Evolutionary conservation across 257 asterid genomes (phyloP).

Genomic region (Nicotiana sylvestris): DNA sequence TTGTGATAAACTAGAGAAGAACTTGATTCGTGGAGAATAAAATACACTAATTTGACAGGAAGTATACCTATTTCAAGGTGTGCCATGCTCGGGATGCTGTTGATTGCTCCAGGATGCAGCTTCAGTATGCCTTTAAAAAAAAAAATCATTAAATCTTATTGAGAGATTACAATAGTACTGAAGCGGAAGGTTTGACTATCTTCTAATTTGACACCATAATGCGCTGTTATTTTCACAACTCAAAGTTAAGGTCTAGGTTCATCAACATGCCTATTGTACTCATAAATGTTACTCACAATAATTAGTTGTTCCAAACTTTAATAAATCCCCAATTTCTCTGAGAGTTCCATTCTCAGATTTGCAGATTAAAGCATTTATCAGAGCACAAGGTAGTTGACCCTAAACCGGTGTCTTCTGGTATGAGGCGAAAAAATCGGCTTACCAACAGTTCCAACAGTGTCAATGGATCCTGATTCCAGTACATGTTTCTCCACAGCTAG

Average conservation of each 20-base stretch:
- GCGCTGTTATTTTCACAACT: not conserved
- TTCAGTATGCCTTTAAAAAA: slow-evolving; percentile 62
- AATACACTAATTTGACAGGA: not conserved
- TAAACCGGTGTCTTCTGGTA: not conserved
- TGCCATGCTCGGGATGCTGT: slow-evolving; percentile 95
- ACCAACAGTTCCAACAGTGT: slow-evolving; percentile 98
- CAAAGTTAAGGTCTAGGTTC: not conserved
- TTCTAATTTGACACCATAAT: not conserved
- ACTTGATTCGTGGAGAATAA: not conserved
- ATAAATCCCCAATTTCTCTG: not conserved
- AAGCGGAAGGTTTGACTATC: not conserved
- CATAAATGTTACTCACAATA: not conserved
- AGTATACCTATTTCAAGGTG: slow-evolving; percentile 81
- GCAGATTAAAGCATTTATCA: not conserved
- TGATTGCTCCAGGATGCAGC: slow-evolving; percentile 97
- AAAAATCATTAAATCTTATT: not conserved
- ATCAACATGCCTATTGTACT: not conserved
- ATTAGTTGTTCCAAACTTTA: not conserved
- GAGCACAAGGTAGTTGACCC: not conserved
- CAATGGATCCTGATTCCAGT: slow-evolving; percentile 79
- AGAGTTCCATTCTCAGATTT: not conserved
- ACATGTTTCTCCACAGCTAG: slow-evolving; percentile 93
- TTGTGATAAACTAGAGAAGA: not conserved
- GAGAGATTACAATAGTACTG: not conserved
- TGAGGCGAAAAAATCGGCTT: slow-evolving; percentile 10